Percentiles rank a stretch among this genome's conserved stretches.
phyloP scores from a whole-genome alignment of 768 basidiomycete species.

The Nidularia pulvinata region DNA sequence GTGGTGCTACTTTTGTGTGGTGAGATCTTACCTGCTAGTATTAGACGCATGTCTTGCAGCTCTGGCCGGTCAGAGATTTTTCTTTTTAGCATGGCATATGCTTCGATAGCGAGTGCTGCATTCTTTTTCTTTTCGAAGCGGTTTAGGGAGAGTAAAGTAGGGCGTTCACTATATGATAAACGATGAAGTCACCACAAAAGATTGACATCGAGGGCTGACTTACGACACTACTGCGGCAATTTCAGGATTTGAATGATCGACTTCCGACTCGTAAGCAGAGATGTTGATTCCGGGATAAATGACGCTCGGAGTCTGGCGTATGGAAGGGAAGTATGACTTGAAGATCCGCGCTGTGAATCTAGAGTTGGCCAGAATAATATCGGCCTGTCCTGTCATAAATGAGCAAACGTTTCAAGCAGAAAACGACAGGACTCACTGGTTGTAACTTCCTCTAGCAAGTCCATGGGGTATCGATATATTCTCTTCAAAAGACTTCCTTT shows the following conservation, averaged over 20 bases:
- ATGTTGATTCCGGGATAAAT: constrained; percentile 97
- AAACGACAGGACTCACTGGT: constrained; percentile 57
- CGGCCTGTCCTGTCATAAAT: constrained; percentile 69
- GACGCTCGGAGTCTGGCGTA: constrained; percentile 63
- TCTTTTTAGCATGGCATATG: constrained; percentile 62
- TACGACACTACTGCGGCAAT: constrained; percentile 58
- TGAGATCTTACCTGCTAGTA: constrained; percentile 67
- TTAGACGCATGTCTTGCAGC: constrained; percentile 54
- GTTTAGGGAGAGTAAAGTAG: constrained; percentile 87
- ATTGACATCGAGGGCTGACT: constrained; percentile 22
- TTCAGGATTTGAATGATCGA: constrained; percentile 45
- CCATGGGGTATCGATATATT: constrained; percentile 87
- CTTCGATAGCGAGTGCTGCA: constrained; percentile 71
- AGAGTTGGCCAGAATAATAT: constrained; percentile 91
- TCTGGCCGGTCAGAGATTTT: constrained; percentile 17
- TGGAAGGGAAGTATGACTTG: constrained; percentile 68
- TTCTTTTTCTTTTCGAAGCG: constrained; percentile 98
- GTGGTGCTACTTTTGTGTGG: not conserved
- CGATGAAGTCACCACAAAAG: not conserved
- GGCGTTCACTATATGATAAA: constrained; percentile 50
- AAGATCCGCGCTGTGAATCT: constrained; percentile 87
- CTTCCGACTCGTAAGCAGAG: constrained; percentile 58
- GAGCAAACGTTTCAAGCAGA: constrained; percentile 3
- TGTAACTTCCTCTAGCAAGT: constrained; percentile 86
- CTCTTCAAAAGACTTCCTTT: constrained; percentile 57